Percentiles rank a stretch among this genome's conserved stretches.
phyloP scores from a whole-genome alignment of 2,329 filamentous ascomycete genomes.

The Exophiala viscosa region DNA sequence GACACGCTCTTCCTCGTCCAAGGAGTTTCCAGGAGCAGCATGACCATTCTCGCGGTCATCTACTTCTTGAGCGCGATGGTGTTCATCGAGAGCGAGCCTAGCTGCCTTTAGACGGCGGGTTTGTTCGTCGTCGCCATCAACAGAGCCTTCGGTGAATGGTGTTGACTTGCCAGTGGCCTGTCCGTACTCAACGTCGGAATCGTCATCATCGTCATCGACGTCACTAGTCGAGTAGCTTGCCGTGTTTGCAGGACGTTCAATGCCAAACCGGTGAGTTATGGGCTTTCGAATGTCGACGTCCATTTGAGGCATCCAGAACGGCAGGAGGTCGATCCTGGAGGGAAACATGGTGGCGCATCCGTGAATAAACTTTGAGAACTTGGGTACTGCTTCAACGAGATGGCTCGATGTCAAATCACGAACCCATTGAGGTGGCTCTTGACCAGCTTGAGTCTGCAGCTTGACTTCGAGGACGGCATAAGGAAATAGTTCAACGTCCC shows the following conservation, averaged over 20 bases:
- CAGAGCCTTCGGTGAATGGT: constrained; percentile 31
- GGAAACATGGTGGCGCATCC: constrained; percentile 86
- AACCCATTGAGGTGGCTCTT: constrained; percentile 95
- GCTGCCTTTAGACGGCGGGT: constrained; percentile 47
- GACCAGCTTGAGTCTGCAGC: constrained; percentile 90
- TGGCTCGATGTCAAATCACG: constrained; percentile 88
- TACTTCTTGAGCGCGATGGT: constrained; percentile 38
- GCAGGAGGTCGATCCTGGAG: constrained; percentile 78
- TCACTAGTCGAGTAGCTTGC: constrained; percentile 73
- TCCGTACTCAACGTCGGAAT: constrained; percentile 58
- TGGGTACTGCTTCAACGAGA: constrained; percentile 95
- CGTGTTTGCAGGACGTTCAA: constrained; percentile 72
- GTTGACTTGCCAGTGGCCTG: constrained; percentile 25
- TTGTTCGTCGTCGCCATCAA: constrained; percentile 35
- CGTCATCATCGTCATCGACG: constrained; percentile 68
- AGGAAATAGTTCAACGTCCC: constrained; percentile 86
- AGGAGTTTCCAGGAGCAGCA: constrained; percentile 40
- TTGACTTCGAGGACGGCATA: constrained; percentile 97
- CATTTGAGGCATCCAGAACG: constrained; percentile 99
- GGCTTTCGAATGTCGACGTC: constrained; percentile 95
- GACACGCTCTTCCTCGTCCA: constrained; percentile 83
- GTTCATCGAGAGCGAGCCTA: constrained; percentile 49
- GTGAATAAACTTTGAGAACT: constrained; percentile 99
- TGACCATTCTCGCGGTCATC: constrained; percentile 34
- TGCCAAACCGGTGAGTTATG: constrained; percentile 81